phyloP scores from a whole-genome alignment of 805 yeast genomes.

The Myxozyma geophila region DNA sequence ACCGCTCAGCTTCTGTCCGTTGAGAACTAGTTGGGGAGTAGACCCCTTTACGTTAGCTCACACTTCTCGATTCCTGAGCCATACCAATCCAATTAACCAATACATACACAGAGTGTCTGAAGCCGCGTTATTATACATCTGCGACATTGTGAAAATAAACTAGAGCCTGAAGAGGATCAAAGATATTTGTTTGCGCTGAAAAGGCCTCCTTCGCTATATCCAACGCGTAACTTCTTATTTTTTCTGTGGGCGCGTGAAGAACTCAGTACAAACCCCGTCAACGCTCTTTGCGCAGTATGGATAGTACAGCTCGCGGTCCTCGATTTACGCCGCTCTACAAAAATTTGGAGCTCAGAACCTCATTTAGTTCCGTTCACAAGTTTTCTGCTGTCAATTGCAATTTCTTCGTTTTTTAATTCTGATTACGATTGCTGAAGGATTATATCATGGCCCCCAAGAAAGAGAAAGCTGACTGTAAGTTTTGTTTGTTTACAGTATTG shows the following conservation, averaged over 20 bases:
- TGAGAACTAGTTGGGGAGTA: conserved; percentile 57
- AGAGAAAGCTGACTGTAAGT: conserved; percentile 21
- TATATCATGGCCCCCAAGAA: conserved; percentile 26
- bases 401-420: not conserved
- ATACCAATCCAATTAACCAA: not conserved
- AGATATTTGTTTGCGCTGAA: not conserved
- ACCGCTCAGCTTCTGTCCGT: conserved; percentile 95
- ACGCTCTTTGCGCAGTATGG: not conserved
- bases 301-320: not conserved
- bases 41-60: not conserved
- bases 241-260: conserved; percentile 11
- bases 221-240: conserved; percentile 18
- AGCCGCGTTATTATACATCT: conserved; percentile 76
- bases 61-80: not conserved
- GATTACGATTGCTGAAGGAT: not conserved
- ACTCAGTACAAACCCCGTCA: not conserved
- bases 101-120: conserved; percentile 80
- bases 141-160: conserved; percentile 49
- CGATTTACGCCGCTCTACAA: conserved; percentile 2
- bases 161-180: not conserved
- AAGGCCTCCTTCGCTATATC: conserved; percentile 4
- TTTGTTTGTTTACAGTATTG: not conserved
- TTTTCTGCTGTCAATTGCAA: not conserved
- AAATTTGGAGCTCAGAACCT: conserved; percentile 8
- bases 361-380: not conserved